Base-by-base conservation (phyloP, 768 basidiomycete species). In the Pleurotus salmoneostramineus region DNA sequence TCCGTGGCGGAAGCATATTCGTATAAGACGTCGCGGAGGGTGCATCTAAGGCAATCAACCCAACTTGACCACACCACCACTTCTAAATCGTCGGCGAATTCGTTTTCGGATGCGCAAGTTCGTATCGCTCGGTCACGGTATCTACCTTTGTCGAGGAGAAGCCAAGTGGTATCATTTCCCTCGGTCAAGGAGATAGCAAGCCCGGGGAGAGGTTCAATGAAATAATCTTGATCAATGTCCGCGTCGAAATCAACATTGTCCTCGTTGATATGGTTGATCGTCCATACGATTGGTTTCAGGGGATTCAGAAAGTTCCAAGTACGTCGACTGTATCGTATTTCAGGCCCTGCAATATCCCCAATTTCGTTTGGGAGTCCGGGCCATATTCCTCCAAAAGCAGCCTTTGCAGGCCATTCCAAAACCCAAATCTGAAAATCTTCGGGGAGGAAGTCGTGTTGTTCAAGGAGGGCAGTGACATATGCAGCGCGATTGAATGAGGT, bases 341-440 rank as follows among this genome's bases (percentile, higher is more conserved):
- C 21, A 27, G 36, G 34, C 5, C 36, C 17, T 5, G 40, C 21
- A 6, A 15, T 7, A 37, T 54, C 8, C 5, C 17, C 21, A 15
- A 44, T 57, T 6, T 2, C 27, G 6, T 12, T 31, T 36, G 62
- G 61, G 15, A 66, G 57, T 34, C 59, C 65, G 3, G 68, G 66
- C 63, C 65, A 69, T 11, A 56, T 36, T 33, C 63, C 59, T 1
- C 44, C 63, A 11, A 66, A 60, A 8, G 58, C 60, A 27, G 63
- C 63, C 15, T 58, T 52, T n/a, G 58, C 63, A n/a, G 66, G 66
- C 68, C 68, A 67, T 52, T 69, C 68, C 27, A 64, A 61, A 3
- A 69, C 56, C 68, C 68, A 67, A 27, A 65, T 37, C 14, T 55
- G 50, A 48, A 69, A 64, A n/a, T 66, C 62, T 40, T 66, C 62